Evolutionary conservation across 2,329 filamentous ascomycete species (phyloP).

Genomic region (Colletotrichum paranaense): DNA sequence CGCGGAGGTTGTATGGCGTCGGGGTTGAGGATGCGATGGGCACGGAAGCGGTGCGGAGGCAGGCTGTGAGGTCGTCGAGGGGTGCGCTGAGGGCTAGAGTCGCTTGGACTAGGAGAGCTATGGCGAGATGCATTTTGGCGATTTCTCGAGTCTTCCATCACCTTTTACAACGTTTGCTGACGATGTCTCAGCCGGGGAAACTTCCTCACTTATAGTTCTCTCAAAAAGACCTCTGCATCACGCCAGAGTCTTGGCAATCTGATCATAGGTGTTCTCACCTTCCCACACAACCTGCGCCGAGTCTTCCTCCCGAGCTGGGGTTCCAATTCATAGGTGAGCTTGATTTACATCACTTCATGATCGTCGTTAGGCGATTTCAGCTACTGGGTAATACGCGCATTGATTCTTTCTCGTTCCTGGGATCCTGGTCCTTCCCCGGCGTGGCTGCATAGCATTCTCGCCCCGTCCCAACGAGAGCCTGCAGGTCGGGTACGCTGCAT

Average conservation of each 20-base stretch:
- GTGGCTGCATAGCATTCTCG: background rate
- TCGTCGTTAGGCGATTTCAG: background rate
- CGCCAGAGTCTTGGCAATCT: background rate
- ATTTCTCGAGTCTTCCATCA: background rate
- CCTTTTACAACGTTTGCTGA: too few relatives aligned
- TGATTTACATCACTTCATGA: too few relatives aligned
- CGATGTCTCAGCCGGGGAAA: background rate
- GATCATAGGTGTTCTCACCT: background rate
- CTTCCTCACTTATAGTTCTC: background rate
- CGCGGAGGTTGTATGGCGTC: constrained; percentile 45
- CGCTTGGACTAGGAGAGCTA: background rate
- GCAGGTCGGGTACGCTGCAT: background rate
- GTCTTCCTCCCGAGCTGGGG: background rate
- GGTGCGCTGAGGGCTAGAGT: background rate
- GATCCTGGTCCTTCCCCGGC: fast-evolving
- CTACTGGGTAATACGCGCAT: background rate
- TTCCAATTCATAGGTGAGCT: background rate
- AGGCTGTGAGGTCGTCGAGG: constrained; percentile 23
- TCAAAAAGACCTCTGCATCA: background rate
- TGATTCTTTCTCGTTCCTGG: too few relatives aligned
- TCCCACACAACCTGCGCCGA: background rate
- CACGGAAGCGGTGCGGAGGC: constrained; percentile 40
- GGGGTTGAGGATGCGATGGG: constrained; percentile 34
- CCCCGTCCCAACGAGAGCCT: background rate
- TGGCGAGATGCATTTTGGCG: background rate